Evolutionary conservation across 2,329 filamentous ascomycete genomes (phyloP).

Genomic region (Alternaria gansuensis): DNA sequence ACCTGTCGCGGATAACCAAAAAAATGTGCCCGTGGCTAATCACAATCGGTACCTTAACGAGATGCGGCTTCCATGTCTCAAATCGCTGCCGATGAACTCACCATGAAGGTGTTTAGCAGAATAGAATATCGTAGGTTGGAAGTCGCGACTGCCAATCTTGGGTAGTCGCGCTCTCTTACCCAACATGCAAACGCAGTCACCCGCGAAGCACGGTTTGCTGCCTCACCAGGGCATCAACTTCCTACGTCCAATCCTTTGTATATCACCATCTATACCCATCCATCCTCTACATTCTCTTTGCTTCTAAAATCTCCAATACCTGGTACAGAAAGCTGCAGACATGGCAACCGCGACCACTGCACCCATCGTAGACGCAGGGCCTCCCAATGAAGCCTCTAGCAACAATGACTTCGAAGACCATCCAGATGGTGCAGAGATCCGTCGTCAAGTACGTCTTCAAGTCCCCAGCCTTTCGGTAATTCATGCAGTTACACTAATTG

Average conservation of each 20-base stretch:
- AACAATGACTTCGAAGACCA: slow-evolving; percentile 25
- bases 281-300: background rate
- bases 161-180: slow-evolving; percentile 15
- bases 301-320: background rate
- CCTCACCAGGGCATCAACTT: background rate
- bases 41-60: background rate
- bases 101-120: background rate
- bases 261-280: background rate
- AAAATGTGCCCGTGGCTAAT: background rate
- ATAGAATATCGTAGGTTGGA: background rate
- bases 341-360: slow-evolving; percentile 13
- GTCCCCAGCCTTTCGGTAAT: background rate
- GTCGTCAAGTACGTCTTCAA: slow-evolving; percentile 37
- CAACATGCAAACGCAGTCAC: slow-evolving; percentile 1
- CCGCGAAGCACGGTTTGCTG: background rate
- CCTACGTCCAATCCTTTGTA: background rate
- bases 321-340: background rate
- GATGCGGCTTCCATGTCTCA: background rate
- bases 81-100: background rate
- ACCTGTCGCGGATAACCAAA: background rate
- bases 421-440: slow-evolving; percentile 41
- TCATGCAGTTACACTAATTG: slow-evolving; percentile 8
- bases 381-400: background rate
- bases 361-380: background rate
- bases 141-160: slow-evolving; percentile 3